Evolutionary conservation across 352 stramenopile species (phyloP).

Genomic region (Globisporangium cederbergense): DNA sequence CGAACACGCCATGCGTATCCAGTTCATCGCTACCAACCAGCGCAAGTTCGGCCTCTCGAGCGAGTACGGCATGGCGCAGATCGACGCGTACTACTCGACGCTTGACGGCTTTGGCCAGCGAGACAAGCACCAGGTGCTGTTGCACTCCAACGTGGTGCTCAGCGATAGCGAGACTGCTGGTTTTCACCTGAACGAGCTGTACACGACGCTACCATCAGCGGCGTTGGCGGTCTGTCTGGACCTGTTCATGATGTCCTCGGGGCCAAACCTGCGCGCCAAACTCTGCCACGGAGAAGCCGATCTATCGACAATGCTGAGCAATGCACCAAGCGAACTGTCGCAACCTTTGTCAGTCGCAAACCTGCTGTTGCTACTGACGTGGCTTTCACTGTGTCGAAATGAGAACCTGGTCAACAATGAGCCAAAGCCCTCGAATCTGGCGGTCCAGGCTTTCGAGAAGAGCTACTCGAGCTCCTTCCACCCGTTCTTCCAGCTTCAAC

Average conservation of each 20-base stretch:
- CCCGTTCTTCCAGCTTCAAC: slow-evolving; percentile 48
- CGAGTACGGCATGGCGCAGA: slow-evolving; percentile 47
- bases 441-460: slow-evolving; percentile 15
- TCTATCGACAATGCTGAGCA: slow-evolving; percentile 28
- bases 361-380: slow-evolving; percentile 33
- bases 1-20: slow-evolving; percentile 53
- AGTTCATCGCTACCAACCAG: slow-evolving; percentile 52
- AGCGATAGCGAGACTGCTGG: neutral
- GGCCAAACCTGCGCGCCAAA: slow-evolving; percentile 67
- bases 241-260: slow-evolving; percentile 72
- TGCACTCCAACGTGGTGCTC: slow-evolving; percentile 37
- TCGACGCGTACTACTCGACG: slow-evolving; percentile 76
- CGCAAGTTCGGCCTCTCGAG: slow-evolving; percentile 24
- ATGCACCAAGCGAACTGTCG: too few relatives aligned
- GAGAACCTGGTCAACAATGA: neutral
- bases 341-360: slow-evolving; percentile 25
- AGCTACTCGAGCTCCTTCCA: slow-evolving; percentile 47
- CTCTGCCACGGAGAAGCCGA: slow-evolving; percentile 65
- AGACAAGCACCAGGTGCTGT: slow-evolving; percentile 72
- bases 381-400: slow-evolving; percentile 24
- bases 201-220: slow-evolving; percentile 36
- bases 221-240: slow-evolving; percentile 50
- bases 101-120: slow-evolving; percentile 74
- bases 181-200: slow-evolving; percentile 39
- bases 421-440: neutral